Evolutionary conservation across 305 asterid genomes (phyloP), one percentile per base, ranked within the genome.

Genomic region (Rubia tinctorum): DNA sequence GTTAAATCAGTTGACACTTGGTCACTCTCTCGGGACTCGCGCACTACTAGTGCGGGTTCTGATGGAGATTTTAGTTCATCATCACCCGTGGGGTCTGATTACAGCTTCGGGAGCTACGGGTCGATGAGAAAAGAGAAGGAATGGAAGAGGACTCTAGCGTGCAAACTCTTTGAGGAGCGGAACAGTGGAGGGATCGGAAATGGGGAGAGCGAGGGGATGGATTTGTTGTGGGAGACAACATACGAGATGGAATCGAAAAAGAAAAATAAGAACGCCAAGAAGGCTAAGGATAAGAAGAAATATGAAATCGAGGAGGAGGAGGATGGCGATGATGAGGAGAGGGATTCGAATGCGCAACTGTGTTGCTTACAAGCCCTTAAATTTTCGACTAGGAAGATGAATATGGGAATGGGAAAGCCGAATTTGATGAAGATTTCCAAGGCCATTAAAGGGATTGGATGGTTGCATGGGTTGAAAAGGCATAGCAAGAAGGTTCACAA

Each of bases 141-240:
- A 56, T 90, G 98, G 98, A 89, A 85, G 69, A 82, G 97, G 80
- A 94, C 98, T 7, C 55, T 91, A 22, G 98, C 96, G 5, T 84
- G 98, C 80, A 94, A 88, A 74, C 81, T 94, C 8, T 91, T 88
- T 68, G 97, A 90, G 73, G 99, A 89, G 43, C 65, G 96, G 65
- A 84, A 88, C 83, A 81, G 81, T 39, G 84, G 55, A 1, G 84
- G 53, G 37, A 91, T 85, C 2, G 86, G 89, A 7, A 93, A 91
- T 76, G 98, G 53, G 42, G 92, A 88, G 4, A 86, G 89, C 9
- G 97, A 94, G 73, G 98, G 93, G 51, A 94, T 94, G 99, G 97
- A 94, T 66, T 85, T 89, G 9, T 59, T 94, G 68, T 94, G 99
- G 99, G 99, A 91, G 80, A 83, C 89, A 75, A 84, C 89, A 1